Conservation (phyloP, 306 rosid species). For the Rubus parviflorus region DNA sequence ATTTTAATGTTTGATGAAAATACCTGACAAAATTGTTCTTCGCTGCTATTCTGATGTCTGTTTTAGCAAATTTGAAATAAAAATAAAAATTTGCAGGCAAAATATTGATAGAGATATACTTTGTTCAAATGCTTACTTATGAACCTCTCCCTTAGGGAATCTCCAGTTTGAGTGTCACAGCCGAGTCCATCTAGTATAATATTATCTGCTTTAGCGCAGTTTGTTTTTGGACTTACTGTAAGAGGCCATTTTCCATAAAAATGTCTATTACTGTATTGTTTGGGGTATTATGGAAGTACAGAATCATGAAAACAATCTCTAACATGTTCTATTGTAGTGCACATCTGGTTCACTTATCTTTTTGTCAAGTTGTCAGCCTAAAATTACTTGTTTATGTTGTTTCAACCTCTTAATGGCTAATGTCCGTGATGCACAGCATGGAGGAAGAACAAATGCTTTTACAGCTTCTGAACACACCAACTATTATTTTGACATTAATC, state of each 20-base stretch:
- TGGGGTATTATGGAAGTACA: not conserved
- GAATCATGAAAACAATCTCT: not conserved
- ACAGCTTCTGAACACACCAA: conserved; percentile 72
- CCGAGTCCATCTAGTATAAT: not conserved
- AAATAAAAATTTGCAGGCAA: too few relatives aligned
- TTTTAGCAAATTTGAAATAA: too few relatives aligned
- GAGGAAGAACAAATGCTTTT: conserved; percentile 87
- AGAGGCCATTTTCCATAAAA: not conserved
- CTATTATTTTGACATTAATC: conserved; percentile 73
- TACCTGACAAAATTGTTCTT: too few relatives aligned
- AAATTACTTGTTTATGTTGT: conserved; percentile 16
- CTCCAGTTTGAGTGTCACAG: not conserved
- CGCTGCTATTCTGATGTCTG: too few relatives aligned
- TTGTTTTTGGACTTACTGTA: not conserved
- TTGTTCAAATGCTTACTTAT: not conserved
- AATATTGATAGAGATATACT: not conserved
- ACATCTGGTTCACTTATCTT: not conserved
- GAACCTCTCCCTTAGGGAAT: not conserved
- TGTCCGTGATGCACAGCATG: conserved; percentile 55
- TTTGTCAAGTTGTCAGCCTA: not conserved
- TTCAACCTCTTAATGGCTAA: conserved; percentile 14
- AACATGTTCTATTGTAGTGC: not conserved
- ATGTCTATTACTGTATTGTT: not conserved
- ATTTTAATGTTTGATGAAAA: too few relatives aligned
- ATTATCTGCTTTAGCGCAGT: not conserved